These are phyloP conservation scores for Candida manassasensis DNA, from an alignment of 805 yeast genomes.

Conservation along the genomic window DNA sequence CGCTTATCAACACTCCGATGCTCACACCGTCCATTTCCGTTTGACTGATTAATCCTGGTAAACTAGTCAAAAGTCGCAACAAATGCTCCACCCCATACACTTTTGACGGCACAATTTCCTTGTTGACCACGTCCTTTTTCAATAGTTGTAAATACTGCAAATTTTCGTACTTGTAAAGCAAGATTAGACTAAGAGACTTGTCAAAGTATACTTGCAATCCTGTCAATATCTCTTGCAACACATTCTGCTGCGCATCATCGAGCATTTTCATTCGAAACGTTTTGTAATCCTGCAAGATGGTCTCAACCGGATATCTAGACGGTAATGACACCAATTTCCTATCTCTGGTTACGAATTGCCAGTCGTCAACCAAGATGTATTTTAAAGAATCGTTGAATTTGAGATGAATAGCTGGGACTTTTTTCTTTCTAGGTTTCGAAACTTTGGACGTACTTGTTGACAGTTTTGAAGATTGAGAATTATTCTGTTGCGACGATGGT, in stretches of 20 bases:
- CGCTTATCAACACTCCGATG: conserved; percentile 48
- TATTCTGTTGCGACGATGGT: background rate
- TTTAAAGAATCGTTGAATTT: conserved; percentile 56
- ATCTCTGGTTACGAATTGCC: conserved; percentile 87
- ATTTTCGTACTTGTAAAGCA: conserved; percentile 74
- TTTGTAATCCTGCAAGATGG: conserved; percentile 52
- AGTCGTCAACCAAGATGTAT: conserved; percentile 76
- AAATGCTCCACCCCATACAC: conserved; percentile 82
- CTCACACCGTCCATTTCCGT: conserved; percentile 80
- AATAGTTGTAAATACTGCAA: conserved; percentile 60
- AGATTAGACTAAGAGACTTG: conserved; percentile 59
- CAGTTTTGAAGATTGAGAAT: conserved; percentile 5
- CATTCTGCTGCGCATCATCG: conserved; percentile 16
- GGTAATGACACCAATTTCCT: conserved; percentile 69
- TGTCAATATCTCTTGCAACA: conserved; percentile 59
- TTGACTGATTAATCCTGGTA: conserved; percentile 80
- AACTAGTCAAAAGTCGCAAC: conserved; percentile 64
- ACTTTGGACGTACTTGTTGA: conserved; percentile 8
- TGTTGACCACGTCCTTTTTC: conserved; percentile 23
- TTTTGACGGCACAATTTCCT: conserved; percentile 20
- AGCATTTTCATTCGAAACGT: conserved; percentile 16
- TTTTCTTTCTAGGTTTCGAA: conserved; percentile 15
- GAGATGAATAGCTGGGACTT: conserved; percentile 7
- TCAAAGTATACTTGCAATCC: conserved; percentile 77
- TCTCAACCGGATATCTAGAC: conserved; percentile 45